Conservation (phyloP, 2,329 filamentous ascomycete genomes). For the Ascochyta fabae region DNA sequence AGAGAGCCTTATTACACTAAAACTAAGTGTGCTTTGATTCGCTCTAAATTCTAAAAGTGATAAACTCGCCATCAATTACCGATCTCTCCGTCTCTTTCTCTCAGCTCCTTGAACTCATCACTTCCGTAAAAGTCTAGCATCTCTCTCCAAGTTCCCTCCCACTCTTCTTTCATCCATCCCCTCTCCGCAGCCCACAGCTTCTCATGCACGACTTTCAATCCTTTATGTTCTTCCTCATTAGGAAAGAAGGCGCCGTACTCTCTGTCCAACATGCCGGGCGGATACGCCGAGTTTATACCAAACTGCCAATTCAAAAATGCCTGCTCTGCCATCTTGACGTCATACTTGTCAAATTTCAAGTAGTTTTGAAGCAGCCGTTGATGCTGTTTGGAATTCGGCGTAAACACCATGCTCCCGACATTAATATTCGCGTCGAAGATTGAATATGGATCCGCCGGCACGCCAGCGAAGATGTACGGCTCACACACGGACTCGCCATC, state of each 20-base stretch:
- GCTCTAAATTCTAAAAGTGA: too few relatives aligned
- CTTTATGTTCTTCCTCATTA: slow-evolving; percentile 29
- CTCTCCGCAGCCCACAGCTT: slow-evolving; percentile 39
- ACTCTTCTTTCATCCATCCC: slow-evolving; percentile 35
- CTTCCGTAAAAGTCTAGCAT: slow-evolving; percentile 37
- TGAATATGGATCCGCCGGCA: slow-evolving; percentile 13
- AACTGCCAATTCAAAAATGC: slow-evolving; percentile 47
- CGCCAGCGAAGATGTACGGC: slow-evolving; percentile 38
- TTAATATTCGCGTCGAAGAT: slow-evolving; percentile 33
- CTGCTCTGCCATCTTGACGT: slow-evolving; percentile 43
- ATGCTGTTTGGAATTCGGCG: slow-evolving; percentile 39
- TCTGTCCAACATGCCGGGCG: slow-evolving; percentile 30
- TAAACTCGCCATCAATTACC: not conserved
- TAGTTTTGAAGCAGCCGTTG: slow-evolving; percentile 42
- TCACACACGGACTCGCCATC: slow-evolving; percentile 36
- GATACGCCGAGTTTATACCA: slow-evolving; percentile 34
- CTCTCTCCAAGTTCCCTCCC: slow-evolving; percentile 33
- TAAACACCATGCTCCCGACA: slow-evolving; percentile 43
- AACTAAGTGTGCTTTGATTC: too few relatives aligned
- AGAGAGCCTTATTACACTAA: too few relatives aligned
- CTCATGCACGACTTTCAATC: slow-evolving; percentile 45
- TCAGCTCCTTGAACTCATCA: slow-evolving; percentile 24
- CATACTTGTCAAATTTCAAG: slow-evolving; percentile 38
- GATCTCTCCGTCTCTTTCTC: slow-evolving; percentile 18
- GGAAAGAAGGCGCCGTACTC: slow-evolving; percentile 41